phyloP scores from a whole-genome alignment of 805 yeast genomes.

The Pichia sporocuriosa region DNA sequence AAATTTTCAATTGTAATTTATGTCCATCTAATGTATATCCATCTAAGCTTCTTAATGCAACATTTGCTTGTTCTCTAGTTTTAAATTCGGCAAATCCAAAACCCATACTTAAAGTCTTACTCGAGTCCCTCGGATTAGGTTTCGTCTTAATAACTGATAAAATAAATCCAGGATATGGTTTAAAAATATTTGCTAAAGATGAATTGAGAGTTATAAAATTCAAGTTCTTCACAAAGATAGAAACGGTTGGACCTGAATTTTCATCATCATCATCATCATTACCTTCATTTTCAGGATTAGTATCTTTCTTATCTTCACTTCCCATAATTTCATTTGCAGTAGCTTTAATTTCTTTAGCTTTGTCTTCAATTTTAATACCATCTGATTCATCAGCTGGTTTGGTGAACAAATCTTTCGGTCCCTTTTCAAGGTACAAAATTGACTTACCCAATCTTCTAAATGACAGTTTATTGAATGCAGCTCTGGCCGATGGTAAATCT shows the following conservation, averaged over 20 bases:
- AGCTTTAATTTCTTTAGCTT: conserved; percentile 36
- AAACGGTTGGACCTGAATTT: conserved; percentile 67
- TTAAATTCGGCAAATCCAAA: conserved; percentile 93
- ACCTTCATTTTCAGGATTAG: conserved; percentile 16
- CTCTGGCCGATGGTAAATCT: conserved; percentile 75
- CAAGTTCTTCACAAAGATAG: conserved; percentile 86
- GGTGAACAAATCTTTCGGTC: conserved; percentile 76
- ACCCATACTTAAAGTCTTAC: conserved; percentile 83
- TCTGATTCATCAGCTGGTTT: conserved; percentile 44
- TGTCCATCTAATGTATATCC: conserved; percentile 84
- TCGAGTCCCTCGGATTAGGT: conserved; percentile 72
- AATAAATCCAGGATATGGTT: conserved; percentile 68
- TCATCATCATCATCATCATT: conserved; percentile 27
- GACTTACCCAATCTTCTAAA: conserved; percentile 84
- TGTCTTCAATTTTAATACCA: conserved; percentile 23
- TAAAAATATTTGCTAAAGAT: conserved; percentile 55
- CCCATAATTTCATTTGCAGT: conserved; percentile 40
- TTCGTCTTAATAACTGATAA: conserved; percentile 79
- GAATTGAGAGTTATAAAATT: conserved; percentile 70
- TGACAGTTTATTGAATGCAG: conserved; percentile 83
- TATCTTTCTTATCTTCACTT: conserved; percentile 35
- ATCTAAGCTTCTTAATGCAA: conserved; percentile 67
- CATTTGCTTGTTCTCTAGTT: conserved; percentile 68
- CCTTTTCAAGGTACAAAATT: conserved; percentile 86
- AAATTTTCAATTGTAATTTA: conserved; percentile 78